Evolutionary conservation across 805 yeast species (phyloP), one percentile per base, ranked within the genome.

Genomic region (Hanseniaspora pseudoguilliermondii): DNA sequence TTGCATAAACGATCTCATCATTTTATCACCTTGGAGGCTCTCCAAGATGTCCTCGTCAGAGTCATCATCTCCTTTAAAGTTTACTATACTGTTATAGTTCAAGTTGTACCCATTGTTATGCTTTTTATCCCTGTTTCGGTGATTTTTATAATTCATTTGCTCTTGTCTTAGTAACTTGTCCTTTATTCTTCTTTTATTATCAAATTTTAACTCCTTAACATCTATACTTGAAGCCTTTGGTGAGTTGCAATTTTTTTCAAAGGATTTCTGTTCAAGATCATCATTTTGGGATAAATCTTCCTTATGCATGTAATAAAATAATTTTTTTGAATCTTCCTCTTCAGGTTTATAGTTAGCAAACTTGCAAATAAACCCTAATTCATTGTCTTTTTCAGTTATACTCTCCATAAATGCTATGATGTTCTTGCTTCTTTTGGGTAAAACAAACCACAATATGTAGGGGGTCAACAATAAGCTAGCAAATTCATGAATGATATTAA

Each of bases 371-470:
- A 90, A 84, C 0, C 98, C 99, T 42, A 93, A 72, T 0, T 96
- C 97, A 70, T 90, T 97, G 49, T 90, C 87, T 66, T 91, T 93
- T 13, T 89, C 82, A 13, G 95, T 82, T 61, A 80, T 84, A 58
- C 91, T 97, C 56, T 97, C 72, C 67, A 91, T 87, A 64, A 93
- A 93, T 65, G 93, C 97, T 35, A 93, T 79, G 47, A 93, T 84
- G 29, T 80, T 75, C 32, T 85, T 90, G 15, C 91, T 73, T 27
- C 81, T 76, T 51, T 76, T 76, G 3, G 96, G 88, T 29, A 93
- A 72, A 20, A 87, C 80, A 64, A 84, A 81, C 85, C 95, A 89
- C 20, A 93, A 71, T n/a, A 93, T 79, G 59, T 89, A 85, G 0
- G 98, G 99, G 0, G 95, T 83, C 60, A 91, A 68, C 0, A 91